Evolutionary conservation across 2,329 filamentous ascomycete genomes (phyloP).

Genomic region (Aspergillus bombycis): DNA sequence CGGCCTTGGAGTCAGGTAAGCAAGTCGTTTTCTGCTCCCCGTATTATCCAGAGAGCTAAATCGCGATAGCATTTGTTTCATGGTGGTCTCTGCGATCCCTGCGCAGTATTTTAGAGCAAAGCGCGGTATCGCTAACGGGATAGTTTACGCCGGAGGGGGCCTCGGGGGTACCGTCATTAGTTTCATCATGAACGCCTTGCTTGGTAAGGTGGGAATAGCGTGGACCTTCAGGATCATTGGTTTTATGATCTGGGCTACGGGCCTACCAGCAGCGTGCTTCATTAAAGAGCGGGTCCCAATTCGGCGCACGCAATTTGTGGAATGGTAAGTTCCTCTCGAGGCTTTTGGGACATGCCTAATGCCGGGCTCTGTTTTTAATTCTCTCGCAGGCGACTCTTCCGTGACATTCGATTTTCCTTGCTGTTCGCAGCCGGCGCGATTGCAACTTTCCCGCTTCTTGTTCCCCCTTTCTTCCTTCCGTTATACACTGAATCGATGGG

Average conservation of each 20-base stretch:
- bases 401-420: constrained; percentile 54
- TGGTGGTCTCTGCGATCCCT: constrained; percentile 53
- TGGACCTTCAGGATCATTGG: constrained; percentile 47
- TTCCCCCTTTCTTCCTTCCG: constrained; percentile 65
- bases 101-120: constrained; percentile 60
- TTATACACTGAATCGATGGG: constrained; percentile 60
- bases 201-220: constrained; percentile 44
- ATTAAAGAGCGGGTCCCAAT: constrained; percentile 46
- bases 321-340: constrained; percentile 46
- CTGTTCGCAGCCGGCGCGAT: constrained; percentile 60
- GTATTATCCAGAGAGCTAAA: background rate
- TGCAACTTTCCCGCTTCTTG: constrained; percentile 63
- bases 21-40: background rate
- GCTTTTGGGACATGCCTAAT: too few species aligned
- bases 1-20: constrained; percentile 49
- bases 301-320: constrained; percentile 47
- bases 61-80: constrained; percentile 39
- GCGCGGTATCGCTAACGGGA: constrained; percentile 59
- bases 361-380: background rate
- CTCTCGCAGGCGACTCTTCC: constrained; percentile 53
- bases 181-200: constrained; percentile 53
- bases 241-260: constrained; percentile 56
- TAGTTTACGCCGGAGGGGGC: constrained; percentile 48
- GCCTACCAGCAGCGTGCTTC: constrained; percentile 59
- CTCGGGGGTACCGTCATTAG: constrained; percentile 59